A percentile compares a stretch with the other conserved stretches of the same genome.
phyloP scores from a whole-genome alignment of 192 early-diverging fungal genomes.

The Pilobolus umbonatus region DNA sequence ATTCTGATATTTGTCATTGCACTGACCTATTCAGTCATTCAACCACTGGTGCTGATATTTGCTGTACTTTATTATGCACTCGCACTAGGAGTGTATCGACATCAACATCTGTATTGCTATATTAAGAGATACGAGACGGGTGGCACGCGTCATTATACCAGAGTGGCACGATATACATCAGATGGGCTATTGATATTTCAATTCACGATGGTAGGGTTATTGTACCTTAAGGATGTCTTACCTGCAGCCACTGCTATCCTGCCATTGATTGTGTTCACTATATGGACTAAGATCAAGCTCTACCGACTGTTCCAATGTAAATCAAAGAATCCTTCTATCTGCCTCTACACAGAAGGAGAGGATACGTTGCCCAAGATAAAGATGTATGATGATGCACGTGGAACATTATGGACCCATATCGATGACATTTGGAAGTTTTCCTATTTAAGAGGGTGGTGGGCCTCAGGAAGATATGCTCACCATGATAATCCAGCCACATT shows the following conservation, averaged over 20 bases:
- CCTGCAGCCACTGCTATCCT: slow-evolving; percentile 35
- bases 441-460: slow-evolving; percentile 23
- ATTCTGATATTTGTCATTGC: slow-evolving; percentile 60
- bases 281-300: slow-evolving; percentile 43
- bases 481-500: background rate
- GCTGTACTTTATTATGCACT: slow-evolving; percentile 47
- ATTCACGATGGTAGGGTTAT: slow-evolving; percentile 49
- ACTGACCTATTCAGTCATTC: slow-evolving; percentile 53
- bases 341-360: too few species aligned
- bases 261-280: slow-evolving; percentile 42
- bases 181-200: slow-evolving; percentile 57
- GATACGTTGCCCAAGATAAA: too few species aligned
- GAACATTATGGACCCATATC: background rate
- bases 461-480: slow-evolving; percentile 11
- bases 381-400: background rate
- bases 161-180: slow-evolving; percentile 50
- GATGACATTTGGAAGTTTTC: slow-evolving; percentile 28
- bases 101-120: slow-evolving; percentile 60
- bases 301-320: slow-evolving; percentile 39
- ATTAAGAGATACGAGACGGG: slow-evolving; percentile 54
- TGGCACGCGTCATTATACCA: slow-evolving; percentile 45
- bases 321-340: slow-evolving; percentile 32
- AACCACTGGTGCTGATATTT: slow-evolving; percentile 54
- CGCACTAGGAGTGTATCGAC: slow-evolving; percentile 52
- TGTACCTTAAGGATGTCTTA: slow-evolving; percentile 43